A percentile compares a stretch with the other conserved stretches of the same genome.
Conservation (phyloP, 1,139 yeast species). For the Blastobotrys petasosporus region DNA sequence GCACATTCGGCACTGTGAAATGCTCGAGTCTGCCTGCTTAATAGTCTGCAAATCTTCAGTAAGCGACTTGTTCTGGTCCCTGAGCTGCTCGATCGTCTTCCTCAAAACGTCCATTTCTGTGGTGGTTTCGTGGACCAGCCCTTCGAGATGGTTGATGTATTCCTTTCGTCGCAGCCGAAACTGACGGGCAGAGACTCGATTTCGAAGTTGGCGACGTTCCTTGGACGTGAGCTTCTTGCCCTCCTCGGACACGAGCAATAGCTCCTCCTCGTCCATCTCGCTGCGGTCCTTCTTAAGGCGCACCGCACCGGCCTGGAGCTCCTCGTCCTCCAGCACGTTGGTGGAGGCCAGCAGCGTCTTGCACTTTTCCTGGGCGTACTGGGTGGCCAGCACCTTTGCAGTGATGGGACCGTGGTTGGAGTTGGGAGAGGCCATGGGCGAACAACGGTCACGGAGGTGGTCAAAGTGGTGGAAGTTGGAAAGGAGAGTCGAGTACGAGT, state of each 20-base stretch:
- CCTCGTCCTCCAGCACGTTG: conserved; percentile 1
- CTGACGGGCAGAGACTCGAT: conserved; percentile 33
- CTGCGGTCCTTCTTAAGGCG: conserved; percentile 5
- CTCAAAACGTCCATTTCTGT: conserved; percentile 22
- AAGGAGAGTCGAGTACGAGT: too few relatives aligned
- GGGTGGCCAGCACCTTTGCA: conserved; percentile 4
- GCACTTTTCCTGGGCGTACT: conserved; percentile 12
- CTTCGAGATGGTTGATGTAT: conserved; percentile 30
- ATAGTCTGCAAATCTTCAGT: conserved; percentile 1
- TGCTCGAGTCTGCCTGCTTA: neutral
- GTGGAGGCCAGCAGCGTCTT: conserved; percentile 6
- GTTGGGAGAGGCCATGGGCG: neutral
- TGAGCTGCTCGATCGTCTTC: conserved; percentile 17
- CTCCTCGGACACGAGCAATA: conserved; percentile 28
- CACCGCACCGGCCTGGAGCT: neutral
- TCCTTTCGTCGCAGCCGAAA: conserved; percentile 33
- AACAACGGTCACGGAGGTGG: neutral
- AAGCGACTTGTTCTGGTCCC: conserved; percentile 10
- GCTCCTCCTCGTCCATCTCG: conserved; percentile 29
- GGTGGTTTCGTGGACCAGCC: conserved; percentile 25
- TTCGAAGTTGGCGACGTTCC: conserved; percentile 32
- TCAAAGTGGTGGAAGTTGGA: too few relatives aligned
- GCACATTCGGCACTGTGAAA: neutral
- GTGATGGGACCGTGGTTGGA: neutral
- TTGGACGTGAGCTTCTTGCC: conserved; percentile 29